A percentile compares a stretch with the other conserved stretches of the same genome.
phyloP scores from a whole-genome alignment of 164 flowering plant genomes.

The Saururus chinensis region DNA sequence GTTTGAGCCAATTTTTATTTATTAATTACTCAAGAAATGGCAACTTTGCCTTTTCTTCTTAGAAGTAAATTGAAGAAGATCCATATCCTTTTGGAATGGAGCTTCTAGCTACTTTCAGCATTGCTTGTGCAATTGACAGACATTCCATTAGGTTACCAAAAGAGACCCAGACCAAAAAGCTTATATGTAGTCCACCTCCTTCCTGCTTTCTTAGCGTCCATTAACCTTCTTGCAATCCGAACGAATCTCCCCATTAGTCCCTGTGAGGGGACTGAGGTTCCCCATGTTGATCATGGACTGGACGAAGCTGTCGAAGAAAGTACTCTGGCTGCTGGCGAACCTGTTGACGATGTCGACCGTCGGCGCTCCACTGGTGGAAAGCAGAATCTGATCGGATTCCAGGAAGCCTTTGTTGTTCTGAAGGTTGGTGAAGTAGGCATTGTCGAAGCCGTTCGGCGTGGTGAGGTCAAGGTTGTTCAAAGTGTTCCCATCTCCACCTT shows the following conservation, averaged over 20 bases:
- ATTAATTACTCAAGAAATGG: no score
- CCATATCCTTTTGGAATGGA: no score
- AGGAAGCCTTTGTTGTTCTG: slow-evolving; percentile 10
- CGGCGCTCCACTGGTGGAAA: slow-evolving; percentile 5
- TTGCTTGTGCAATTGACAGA: no score
- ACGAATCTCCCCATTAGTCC: slow-evolving; percentile 11
- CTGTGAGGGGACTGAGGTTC: slow-evolving; percentile 13
- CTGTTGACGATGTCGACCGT: slow-evolving; percentile 10
- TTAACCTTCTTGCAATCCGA: slow-evolving; percentile 7
- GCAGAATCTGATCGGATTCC: slow-evolving; percentile 12
- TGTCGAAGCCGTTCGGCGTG: slow-evolving; percentile 6
- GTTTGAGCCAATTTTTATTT: no score
- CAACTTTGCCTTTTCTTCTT: no score
- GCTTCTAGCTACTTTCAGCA: no score
- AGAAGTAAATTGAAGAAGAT: no score
- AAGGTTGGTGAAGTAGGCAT: slow-evolving; percentile 15
- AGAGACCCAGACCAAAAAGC: no score
- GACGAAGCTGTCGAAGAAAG: slow-evolving; percentile 12
- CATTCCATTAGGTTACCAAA: no score
- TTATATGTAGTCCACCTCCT: no score
- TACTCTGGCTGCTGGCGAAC: slow-evolving; percentile 6
- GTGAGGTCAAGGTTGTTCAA: slow-evolving; percentile 11
- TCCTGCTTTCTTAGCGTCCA: background rate
- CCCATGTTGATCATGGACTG: slow-evolving; percentile 17
- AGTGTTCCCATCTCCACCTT: background rate